Base-by-base conservation (phyloP, 1,284 basidiomycete species). In the Chondrostereum purpureum region DNA sequence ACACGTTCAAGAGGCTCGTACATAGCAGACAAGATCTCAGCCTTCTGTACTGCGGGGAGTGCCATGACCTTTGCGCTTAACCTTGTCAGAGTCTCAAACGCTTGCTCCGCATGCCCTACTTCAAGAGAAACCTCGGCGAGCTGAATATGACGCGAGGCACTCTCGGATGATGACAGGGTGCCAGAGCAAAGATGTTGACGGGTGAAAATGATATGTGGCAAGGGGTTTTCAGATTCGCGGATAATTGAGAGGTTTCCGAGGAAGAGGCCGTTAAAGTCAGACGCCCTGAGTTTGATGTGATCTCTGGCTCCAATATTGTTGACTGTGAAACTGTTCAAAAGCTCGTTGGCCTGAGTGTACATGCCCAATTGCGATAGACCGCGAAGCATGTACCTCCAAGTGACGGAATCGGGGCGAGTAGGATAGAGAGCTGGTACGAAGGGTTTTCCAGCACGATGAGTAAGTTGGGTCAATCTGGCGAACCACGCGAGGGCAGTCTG, bases 401-500 rank as follows among this genome's bases (percentile, higher is more conserved):
- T 72, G 3, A 59, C 50, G 3, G 55, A 49, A 49, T 77, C 70
- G 0, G 84, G 84, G 20, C 73, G 73, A 2, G 71, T 63, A 17
- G 72, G 69, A 1, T 63, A 64, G 5, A 51, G 55, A n/a, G 68
- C 55, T 16, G 74, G 58, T 31, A 67, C 61, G 48, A 66, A 71
- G 1, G 68, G 62, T 48, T 69, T 63, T 6, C 61, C 52, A 8
- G 60, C 53, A 4, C 57, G 46, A 11, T 49, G 45, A 4, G 66
- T 65, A 46, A 77, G 72, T 39, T 68, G 59, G 31, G 83, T 61
- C 33, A 88, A 68, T 41, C 76, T 72, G 43, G 83, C 69, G 56
- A 86, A 88, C 89, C 88, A 91, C 8, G 69, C 59, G 31, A 83
- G 55, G 0, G 90, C 90, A 1, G 77, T 80, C 2, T 68, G 56